A percentile compares a stretch with the other conserved stretches of the same genome.
These are phyloP conservation scores for Drosera capensis DNA, from an alignment of 148 eudicot species.

Conservation along the genomic window DNA sequence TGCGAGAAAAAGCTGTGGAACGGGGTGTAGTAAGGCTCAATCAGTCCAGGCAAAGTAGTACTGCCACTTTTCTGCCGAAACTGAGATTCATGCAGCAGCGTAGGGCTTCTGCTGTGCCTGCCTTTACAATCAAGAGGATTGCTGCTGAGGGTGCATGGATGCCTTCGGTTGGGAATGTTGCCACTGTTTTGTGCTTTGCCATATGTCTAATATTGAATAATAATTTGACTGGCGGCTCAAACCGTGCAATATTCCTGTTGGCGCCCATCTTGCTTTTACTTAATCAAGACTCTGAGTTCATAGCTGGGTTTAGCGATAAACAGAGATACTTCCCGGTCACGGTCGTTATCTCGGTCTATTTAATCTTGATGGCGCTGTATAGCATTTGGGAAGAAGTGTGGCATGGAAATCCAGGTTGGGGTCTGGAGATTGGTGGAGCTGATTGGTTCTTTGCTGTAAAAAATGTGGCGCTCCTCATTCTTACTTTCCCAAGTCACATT, in stretches of 20 bases:
- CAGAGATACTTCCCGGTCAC: constrained; percentile 93
- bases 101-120: constrained; percentile 48
- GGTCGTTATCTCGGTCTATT: constrained; percentile 53
- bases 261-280: constrained; percentile 85
- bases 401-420: constrained; percentile 94
- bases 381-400: constrained; percentile 85
- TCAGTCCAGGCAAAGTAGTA: constrained; percentile 50
- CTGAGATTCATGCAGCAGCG: constrained; percentile 91
- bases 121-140: constrained; percentile 72
- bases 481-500: constrained; percentile 88
- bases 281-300: constrained; percentile 94
- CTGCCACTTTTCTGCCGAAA: constrained; percentile 45
- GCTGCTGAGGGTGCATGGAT: constrained; percentile 97
- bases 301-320: constrained; percentile 95
- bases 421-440: constrained; percentile 77
- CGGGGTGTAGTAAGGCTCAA: constrained; percentile 47
- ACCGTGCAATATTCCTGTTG: constrained; percentile 91
- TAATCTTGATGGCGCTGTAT: constrained; percentile 56
- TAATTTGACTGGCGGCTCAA: constrained; percentile 82
- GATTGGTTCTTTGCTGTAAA: constrained; percentile 89
- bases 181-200: constrained; percentile 85
- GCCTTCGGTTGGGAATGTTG: constrained; percentile 99
- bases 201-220: constrained; percentile 78
- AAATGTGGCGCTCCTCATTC: constrained; percentile 75
- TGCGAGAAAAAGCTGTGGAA: constrained; percentile 63